Evolutionary conservation across 2,329 filamentous ascomycete species (phyloP).

Genomic region (Pseudocercospora vitis): DNA sequence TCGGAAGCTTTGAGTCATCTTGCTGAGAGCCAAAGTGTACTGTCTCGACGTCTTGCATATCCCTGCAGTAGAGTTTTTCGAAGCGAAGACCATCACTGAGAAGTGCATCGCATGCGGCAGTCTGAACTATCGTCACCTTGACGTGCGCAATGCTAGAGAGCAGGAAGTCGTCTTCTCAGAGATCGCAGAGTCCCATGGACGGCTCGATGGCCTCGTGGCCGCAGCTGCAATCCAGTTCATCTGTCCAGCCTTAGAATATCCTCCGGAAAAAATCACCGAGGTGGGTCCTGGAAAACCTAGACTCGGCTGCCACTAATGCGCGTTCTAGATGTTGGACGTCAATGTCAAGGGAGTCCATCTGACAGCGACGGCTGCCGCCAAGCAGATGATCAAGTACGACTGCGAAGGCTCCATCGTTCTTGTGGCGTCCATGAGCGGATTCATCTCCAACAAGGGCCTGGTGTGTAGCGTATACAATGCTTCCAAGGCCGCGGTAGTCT

Average conservation of each 20-base stretch:
- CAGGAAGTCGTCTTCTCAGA: conserved; percentile 29
- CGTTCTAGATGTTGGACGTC: conserved; percentile 36
- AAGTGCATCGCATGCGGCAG: conserved; percentile 40
- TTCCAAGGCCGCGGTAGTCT: conserved; percentile 37
- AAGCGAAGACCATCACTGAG: conserved; percentile 41
- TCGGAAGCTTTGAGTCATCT: background rate
- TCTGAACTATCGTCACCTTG: conserved; percentile 50
- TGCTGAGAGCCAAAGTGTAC: conserved; percentile 42
- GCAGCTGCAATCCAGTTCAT: conserved; percentile 37
- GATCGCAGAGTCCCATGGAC: conserved; percentile 33
- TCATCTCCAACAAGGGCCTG: conserved; percentile 32
- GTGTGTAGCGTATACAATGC: conserved; percentile 37
- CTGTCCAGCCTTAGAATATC: conserved; percentile 35
- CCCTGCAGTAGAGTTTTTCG: conserved; percentile 47
- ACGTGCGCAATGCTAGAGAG: conserved; percentile 44
- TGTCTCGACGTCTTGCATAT: conserved; percentile 49
- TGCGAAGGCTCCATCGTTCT: conserved; percentile 52
- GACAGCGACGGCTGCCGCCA: conserved; percentile 48
- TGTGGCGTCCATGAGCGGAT: conserved; percentile 54
- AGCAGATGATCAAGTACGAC: conserved; percentile 52
- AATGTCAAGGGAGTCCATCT: conserved; percentile 54
- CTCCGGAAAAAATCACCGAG: conserved; percentile 34
- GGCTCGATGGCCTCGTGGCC: conserved; percentile 36
- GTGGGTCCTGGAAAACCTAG: conserved; percentile 5
- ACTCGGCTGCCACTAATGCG: conserved; percentile 35